A percentile compares a stretch with the other conserved stretches of the same genome.
Evolutionary conservation across 1,284 basidiomycete species (phyloP).

Genomic region (Lignosus rhinocerotis): DNA sequence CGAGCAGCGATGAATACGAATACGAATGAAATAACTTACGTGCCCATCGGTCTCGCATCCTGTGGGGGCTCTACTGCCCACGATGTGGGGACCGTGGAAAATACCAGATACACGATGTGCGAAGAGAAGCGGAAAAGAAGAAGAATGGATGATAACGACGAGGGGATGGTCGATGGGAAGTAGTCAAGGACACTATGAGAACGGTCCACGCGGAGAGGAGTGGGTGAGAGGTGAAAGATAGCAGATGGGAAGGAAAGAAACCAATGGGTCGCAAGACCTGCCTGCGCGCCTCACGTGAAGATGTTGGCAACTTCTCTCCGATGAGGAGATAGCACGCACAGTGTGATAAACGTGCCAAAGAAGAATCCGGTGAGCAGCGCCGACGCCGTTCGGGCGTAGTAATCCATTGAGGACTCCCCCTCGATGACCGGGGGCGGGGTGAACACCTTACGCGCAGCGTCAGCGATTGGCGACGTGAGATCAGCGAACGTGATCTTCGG

Average conservation of each 20-base stretch:
- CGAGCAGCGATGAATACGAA: not conserved
- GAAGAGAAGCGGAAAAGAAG: not conserved
- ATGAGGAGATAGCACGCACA: slow-evolving; percentile 37
- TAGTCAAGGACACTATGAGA: too few species aligned
- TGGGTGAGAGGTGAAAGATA: not conserved
- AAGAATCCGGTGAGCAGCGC: slow-evolving; percentile 39
- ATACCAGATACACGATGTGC: not conserved
- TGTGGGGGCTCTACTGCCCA: not conserved
- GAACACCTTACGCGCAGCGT: slow-evolving; percentile 7
- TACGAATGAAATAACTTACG: slow-evolving; percentile 10
- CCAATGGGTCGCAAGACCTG: not conserved
- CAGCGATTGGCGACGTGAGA: not conserved
- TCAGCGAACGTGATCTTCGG: not conserved
- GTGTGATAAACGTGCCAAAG: slow-evolving; percentile 38
- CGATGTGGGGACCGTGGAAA: not conserved
- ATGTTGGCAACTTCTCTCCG: slow-evolving; percentile 35
- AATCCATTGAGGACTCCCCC: slow-evolving; percentile 21
- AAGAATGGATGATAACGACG: not conserved
- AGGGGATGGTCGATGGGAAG: not conserved
- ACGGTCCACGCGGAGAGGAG: not conserved
- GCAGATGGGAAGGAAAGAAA: not conserved
- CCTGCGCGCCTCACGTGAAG: slow-evolving; percentile 30
- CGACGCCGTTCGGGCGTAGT: slow-evolving; percentile 35
- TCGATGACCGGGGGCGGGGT: slow-evolving; percentile 3
- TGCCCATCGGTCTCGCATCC: not conserved